These are phyloP conservation scores for Aspergillus nomiae DNA, from an alignment of 2,329 filamentous ascomycete species.

Conservation along the genomic window DNA sequence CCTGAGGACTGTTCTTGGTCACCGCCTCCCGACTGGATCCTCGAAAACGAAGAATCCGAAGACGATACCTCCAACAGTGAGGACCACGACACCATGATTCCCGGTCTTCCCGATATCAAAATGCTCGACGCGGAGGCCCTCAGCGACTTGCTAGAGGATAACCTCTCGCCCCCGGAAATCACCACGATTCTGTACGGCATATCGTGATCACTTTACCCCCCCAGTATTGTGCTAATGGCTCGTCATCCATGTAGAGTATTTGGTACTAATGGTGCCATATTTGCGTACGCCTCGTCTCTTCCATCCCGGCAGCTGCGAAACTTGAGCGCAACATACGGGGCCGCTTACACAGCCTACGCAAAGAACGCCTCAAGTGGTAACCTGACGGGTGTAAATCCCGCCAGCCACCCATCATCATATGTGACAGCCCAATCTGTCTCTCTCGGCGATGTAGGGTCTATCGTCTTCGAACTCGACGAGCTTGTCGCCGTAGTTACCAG, in stretches of 20 bases:
- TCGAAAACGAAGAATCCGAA: conserved; percentile 27
- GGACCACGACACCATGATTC: conserved; percentile 39
- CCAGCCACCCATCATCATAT: conserved; percentile 46
- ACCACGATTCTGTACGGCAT: conserved; percentile 44
- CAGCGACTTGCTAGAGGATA: conserved; percentile 44
- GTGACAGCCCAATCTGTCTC: conserved; percentile 45
- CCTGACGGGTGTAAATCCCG: conserved; percentile 45
- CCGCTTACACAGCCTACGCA: conserved; percentile 46
- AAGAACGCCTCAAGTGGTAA: conserved; percentile 44
- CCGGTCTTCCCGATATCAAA: conserved; percentile 45
- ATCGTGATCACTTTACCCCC: neutral
- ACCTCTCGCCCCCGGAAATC: conserved; percentile 46
- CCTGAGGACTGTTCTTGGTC: conserved; percentile 46
- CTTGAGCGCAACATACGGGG: conserved; percentile 46
- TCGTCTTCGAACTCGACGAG: conserved; percentile 46
- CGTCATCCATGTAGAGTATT: conserved; percentile 37
- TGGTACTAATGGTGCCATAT: conserved; percentile 47
- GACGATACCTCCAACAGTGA: conserved; percentile 14
- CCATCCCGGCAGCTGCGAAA: conserved; percentile 44
- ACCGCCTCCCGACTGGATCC: conserved; percentile 33
- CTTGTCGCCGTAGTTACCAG: conserved; percentile 44
- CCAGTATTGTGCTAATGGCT: conserved; percentile 7
- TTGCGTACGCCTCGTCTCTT: conserved; percentile 44
- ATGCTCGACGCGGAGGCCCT: conserved; percentile 47
- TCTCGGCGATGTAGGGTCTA: conserved; percentile 46